Percentiles rank a stretch among this genome's conserved stretches.
These are phyloP conservation scores for Quercus suber DNA, from an alignment of 306 rosid species.

Conservation along the genomic window DNA sequence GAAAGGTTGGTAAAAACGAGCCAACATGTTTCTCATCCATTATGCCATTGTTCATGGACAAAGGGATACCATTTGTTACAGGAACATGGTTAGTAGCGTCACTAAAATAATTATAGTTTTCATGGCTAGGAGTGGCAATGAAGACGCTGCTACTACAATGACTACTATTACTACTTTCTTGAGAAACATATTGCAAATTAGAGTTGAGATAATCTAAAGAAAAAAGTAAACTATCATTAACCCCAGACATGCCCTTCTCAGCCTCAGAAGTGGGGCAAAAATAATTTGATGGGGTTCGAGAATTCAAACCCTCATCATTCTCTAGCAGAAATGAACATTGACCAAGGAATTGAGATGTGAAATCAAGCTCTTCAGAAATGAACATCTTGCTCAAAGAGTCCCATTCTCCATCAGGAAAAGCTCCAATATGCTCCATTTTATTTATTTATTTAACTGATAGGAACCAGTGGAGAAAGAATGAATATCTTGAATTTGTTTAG, in stretches of 20 bases:
- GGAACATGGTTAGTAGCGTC: slow-evolving; percentile 23
- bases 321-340: slow-evolving; percentile 38
- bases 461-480: background rate
- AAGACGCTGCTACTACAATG: slow-evolving; percentile 27
- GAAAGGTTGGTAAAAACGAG: slow-evolving; percentile 32
- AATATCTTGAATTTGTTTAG: slow-evolving; percentile 8
- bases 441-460: background rate
- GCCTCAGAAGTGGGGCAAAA: slow-evolving; percentile 28
- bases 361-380: slow-evolving; percentile 46
- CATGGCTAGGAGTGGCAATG: slow-evolving; percentile 29
- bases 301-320: slow-evolving; percentile 40
- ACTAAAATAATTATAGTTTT: slow-evolving; percentile 14
- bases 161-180: slow-evolving; percentile 46
- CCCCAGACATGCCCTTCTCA: slow-evolving; percentile 7
- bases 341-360: slow-evolving; percentile 43
- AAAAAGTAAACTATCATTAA: slow-evolving; percentile 41
- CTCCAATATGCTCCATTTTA: slow-evolving; percentile 67
- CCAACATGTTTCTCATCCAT: slow-evolving; percentile 23
- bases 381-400: slow-evolving; percentile 51
- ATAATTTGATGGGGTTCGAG: slow-evolving; percentile 23
- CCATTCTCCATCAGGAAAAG: slow-evolving; percentile 69
- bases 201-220: slow-evolving; percentile 44
- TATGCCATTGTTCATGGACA: slow-evolving; percentile 24
- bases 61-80: slow-evolving; percentile 1
- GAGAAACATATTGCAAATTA: slow-evolving; percentile 42